phyloP scores from a whole-genome alignment of 129 eudicot genomes.

The Logfia minima region DNA sequence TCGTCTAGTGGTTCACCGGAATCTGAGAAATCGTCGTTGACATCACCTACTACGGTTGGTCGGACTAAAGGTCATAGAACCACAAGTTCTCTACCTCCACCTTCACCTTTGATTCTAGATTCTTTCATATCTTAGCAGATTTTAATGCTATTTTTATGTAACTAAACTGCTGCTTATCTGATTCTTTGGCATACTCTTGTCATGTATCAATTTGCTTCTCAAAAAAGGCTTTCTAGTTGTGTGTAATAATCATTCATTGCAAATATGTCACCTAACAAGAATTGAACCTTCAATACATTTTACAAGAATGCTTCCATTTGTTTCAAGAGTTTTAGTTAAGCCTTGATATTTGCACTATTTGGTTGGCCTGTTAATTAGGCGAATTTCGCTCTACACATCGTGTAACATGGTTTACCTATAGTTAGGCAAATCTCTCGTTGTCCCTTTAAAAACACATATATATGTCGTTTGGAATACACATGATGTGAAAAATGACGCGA shows the following conservation, averaged over 20 bases:
- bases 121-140: slow-evolving; percentile 39
- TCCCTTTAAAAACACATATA: background rate
- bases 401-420: background rate
- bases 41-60: slow-evolving; percentile 35
- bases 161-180: slow-evolving; percentile 18
- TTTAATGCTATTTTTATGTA: slow-evolving; percentile 9
- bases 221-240: slow-evolving; percentile 20
- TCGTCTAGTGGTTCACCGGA: slow-evolving; percentile 43
- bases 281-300: slow-evolving; percentile 23
- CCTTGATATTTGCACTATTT: background rate
- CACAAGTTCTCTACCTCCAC: slow-evolving; percentile 35
- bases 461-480: background rate
- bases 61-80: slow-evolving; percentile 24
- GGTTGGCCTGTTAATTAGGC: background rate
- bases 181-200: background rate
- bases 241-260: slow-evolving; percentile 25
- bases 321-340: background rate
- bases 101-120: slow-evolving; percentile 49
- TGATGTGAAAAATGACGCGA: slow-evolving; percentile 18
- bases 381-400: background rate
- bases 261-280: slow-evolving; percentile 25
- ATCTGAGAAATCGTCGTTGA: slow-evolving; percentile 33
- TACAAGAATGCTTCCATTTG: background rate
- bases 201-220: slow-evolving; percentile 9
- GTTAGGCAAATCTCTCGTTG: background rate